A percentile compares a stretch with the other conserved stretches of the same genome.
Evolutionary conservation across 208 protist species (phyloP).

Genomic region (Trypanosoma brucei): DNA sequence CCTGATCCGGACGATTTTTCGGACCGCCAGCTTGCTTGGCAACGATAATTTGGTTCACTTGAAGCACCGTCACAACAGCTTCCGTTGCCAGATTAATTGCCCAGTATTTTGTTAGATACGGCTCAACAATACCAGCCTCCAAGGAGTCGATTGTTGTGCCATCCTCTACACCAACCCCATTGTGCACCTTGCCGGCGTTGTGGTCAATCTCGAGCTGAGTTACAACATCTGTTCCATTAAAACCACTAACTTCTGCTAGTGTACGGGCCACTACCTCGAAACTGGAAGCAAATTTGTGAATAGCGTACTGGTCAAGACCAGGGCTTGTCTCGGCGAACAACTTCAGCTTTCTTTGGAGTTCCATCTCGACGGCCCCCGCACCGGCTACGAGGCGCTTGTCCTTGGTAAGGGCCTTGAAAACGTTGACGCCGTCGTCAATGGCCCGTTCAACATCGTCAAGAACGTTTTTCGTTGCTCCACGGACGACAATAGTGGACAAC

Average conservation of each 20-base stretch:
- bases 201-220: slow-evolving; percentile 95
- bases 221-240: slow-evolving; percentile 94
- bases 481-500: slow-evolving; percentile 98
- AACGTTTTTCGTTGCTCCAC: slow-evolving; percentile 97
- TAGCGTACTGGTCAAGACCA: slow-evolving; percentile 98
- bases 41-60: slow-evolving; percentile 97
- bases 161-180: slow-evolving; percentile 93
- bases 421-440: slow-evolving; percentile 98
- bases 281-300: slow-evolving; percentile 96
- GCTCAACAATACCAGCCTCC: slow-evolving; percentile 92
- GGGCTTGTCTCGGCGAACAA: slow-evolving; percentile 85
- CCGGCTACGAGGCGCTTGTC: slow-evolving; percentile 95
- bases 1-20: slow-evolving; percentile 87
- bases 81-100: slow-evolving; percentile 95
- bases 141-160: slow-evolving; percentile 76
- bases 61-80: slow-evolving; percentile 95
- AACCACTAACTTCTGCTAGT: slow-evolving; percentile 97
- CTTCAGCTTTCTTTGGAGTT: slow-evolving; percentile 86
- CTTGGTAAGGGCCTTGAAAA: slow-evolving; percentile 95
- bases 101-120: slow-evolving; percentile 90
- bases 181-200: slow-evolving; percentile 84
- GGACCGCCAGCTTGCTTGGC: slow-evolving; percentile 96
- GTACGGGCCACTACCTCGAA: slow-evolving; percentile 97
- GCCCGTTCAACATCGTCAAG: slow-evolving; percentile 97
- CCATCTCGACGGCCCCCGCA: slow-evolving; percentile 97